Base-by-base conservation (phyloP, 225 moss, liverwort and hornwort genomes). In the Rhytidiadelphus loreus region DNA sequence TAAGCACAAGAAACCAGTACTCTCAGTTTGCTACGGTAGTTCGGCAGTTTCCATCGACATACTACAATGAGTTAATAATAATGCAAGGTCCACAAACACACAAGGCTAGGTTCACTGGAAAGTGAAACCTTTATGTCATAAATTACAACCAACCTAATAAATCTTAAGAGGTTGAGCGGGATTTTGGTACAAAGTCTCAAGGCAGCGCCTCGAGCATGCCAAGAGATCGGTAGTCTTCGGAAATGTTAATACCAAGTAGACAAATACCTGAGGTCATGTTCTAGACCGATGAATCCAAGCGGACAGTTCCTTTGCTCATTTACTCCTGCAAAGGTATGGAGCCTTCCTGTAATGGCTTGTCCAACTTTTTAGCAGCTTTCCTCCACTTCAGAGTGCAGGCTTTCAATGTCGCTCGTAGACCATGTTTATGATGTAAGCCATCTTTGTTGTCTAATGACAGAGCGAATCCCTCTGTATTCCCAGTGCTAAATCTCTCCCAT, bases 361-460 rank as follows among this genome's bases (percentile, higher is more conserved):
- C 93, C 62, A 94, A 68, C 88, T 87, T 93, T 61, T 86, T 94
- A 11, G 91, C 94, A 90, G 93, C 91, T 91, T 86, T 94, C 90
- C 85, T 92, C 94, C 94, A 94, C 86, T 94, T 94, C 28, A 90
- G 80, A 41, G 94, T 88, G 80, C 94, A 94, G 73, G 94, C 93
- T 93, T 94, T 94, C 82, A 94, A 86, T 18, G 94, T 92, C 64
- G 94, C 94, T 89, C 94, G 90, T 70, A 94, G 80, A 74, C 94
- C 88, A 76, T 92, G 93, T 85, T 87, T 94, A 53, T 93, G 91
- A 70, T 90, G 86, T 39, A 92, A 70, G 58, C 90, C 90, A 83
- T 93, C 93, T 77, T 24, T 93, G 78, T 83, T 84, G 39, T 94
- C 93, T 35, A 92, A 59, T 59, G 89, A 87, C 69, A 91, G 86